A percentile compares a stretch with the other conserved stretches of the same genome.
phyloP scores from a whole-genome alignment of 768 basidiomycete species.

The Calocybe gangraenosa region DNA sequence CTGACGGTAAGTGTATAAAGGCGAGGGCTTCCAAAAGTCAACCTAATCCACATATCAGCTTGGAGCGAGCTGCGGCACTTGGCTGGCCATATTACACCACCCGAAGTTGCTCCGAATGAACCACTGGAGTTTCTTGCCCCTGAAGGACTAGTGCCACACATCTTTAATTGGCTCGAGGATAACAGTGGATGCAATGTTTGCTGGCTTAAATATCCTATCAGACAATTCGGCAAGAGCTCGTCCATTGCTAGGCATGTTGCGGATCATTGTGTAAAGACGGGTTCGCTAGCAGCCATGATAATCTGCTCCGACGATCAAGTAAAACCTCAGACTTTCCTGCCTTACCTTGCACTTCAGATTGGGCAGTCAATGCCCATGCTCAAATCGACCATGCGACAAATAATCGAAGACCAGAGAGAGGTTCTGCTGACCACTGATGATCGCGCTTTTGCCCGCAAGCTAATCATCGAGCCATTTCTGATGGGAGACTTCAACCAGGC shows the following conservation, averaged over 20 bases:
- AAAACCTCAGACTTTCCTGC: slow-evolving; percentile 10
- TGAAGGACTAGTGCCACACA: slow-evolving; percentile 10
- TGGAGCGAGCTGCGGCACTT: slow-evolving; percentile 13
- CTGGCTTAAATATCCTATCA: slow-evolving; percentile 14
- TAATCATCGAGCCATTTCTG: slow-evolving; percentile 14
- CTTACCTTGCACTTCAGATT: slow-evolving; percentile 12
- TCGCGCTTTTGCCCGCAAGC: slow-evolving; percentile 10
- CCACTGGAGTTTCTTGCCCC: slow-evolving; percentile 7
- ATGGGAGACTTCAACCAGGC: slow-evolving; percentile 13
- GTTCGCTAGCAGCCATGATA: slow-evolving; percentile 10
- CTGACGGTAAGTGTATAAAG: slow-evolving; percentile 8
- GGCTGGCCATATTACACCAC: neutral
- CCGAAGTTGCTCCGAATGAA: neutral
- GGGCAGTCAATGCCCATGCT: slow-evolving; percentile 13
- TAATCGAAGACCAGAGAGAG: slow-evolving; percentile 15
- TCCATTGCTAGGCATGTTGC: slow-evolving; percentile 11
- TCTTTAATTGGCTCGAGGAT: slow-evolving; percentile 13
- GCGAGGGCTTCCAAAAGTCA: neutral
- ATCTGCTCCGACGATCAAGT: slow-evolving; percentile 3
- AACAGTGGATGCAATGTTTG: slow-evolving; percentile 10
- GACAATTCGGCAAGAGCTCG: slow-evolving; percentile 11
- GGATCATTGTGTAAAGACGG: slow-evolving; percentile 7
- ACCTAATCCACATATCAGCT: neutral
- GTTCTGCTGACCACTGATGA: slow-evolving; percentile 11
- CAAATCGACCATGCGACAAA: slow-evolving; percentile 15